These are phyloP conservation scores for Cutaneotrichosporon curvatum DNA, from an alignment of 1,284 basidiomycete genomes.

Conservation along the genomic window DNA sequence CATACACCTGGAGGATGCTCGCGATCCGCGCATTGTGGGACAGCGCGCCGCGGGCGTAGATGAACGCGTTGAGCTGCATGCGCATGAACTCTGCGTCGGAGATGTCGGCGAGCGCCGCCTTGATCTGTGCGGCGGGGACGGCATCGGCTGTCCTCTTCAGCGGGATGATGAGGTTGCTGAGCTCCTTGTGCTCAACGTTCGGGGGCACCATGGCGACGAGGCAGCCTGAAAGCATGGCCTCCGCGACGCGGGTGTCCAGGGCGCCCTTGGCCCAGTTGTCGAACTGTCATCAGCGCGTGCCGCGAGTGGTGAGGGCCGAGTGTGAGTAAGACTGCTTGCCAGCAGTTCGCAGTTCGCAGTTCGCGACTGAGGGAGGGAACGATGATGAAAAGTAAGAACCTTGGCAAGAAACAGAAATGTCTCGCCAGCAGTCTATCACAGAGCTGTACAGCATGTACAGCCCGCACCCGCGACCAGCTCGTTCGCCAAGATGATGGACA, in stretches of 20 bases:
- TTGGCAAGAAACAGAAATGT: no score
- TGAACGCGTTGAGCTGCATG: neutral
- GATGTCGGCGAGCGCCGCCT: neutral
- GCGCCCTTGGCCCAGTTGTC: constrained; percentile 29
- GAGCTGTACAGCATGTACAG: no score
- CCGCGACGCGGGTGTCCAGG: constrained; percentile 25
- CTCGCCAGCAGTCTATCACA: no score
- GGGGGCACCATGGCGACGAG: constrained; percentile 31
- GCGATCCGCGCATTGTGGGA: neutral
- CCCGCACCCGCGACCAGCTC: no score
- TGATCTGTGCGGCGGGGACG: neutral
- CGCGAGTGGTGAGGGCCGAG: no score
- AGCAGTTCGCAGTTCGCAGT: no score
- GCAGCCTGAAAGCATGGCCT: constrained; percentile 37
- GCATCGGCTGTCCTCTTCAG: neutral
- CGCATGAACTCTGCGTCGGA: neutral
- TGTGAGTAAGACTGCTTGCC: no score
- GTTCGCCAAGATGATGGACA: no score
- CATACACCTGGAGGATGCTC: neutral
- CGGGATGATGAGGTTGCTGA: constrained; percentile 1
- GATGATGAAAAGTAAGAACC: no score
- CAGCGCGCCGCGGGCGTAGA: constrained; percentile 5
- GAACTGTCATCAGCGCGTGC: constrained; percentile 22
- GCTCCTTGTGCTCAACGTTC: constrained; percentile 22
- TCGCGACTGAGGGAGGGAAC: no score